Conservation (phyloP, 306 rosid species). For the Quercus berberidifolia region DNA sequence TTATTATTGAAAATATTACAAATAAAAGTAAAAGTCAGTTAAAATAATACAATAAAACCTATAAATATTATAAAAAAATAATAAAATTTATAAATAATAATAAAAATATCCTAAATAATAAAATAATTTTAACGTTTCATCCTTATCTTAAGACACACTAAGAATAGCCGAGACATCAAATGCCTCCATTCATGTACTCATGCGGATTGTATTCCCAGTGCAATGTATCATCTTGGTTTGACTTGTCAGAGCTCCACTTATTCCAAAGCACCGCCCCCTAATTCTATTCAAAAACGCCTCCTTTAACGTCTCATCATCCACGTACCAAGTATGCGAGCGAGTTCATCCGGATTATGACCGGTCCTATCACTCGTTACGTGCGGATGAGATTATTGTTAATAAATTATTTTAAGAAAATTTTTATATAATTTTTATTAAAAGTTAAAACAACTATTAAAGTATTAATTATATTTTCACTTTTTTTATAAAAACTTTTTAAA, state of each 20-base stretch:
- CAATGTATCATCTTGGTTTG: background rate
- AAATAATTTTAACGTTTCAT: too few relatives aligned
- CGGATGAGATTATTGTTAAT: accelerated
- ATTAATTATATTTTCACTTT: too few relatives aligned
- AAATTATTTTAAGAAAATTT: accelerated
- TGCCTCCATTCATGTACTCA: background rate
- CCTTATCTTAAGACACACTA: background rate
- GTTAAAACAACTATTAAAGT: accelerated
- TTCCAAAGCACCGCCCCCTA: background rate
- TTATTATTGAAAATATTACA: accelerated
- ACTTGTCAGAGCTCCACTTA: background rate
- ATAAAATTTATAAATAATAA: too few relatives aligned
- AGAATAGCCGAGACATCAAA: background rate
- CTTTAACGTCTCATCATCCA: background rate
- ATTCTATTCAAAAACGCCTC: background rate
- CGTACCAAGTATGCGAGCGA: background rate
- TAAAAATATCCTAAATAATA: too few relatives aligned
- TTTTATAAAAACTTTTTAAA: accelerated
- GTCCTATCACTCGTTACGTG: background rate
- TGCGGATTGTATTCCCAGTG: background rate
- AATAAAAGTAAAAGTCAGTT: too few relatives aligned
- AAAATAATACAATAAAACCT: accelerated
- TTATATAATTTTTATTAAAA: too few relatives aligned
- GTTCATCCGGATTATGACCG: background rate
- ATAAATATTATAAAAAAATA: too few relatives aligned